Evolutionary conservation across 202 grass and related monocot genomes (phyloP), one percentile per base, ranked within the genome.

Genomic region (Tripidium arundinaceum): DNA sequence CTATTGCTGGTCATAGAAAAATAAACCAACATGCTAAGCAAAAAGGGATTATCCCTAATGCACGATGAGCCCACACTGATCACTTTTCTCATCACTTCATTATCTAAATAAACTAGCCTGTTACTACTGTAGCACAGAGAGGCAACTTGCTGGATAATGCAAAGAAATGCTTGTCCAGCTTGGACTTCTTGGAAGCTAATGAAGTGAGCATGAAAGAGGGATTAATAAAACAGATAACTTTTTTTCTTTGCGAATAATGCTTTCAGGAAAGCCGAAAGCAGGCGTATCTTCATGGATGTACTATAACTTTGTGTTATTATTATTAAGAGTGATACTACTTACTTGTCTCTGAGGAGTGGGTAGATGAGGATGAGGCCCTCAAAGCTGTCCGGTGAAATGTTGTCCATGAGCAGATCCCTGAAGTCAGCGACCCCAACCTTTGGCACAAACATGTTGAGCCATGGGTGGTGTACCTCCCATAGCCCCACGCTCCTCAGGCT

Each of bases 391-490:
- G 85, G 77, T 68, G 91, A 89, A 36, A 94, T 79, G 49, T 81
- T 87, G 40, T 87, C 86, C 94, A 94, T 90, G 28, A 98, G 79
- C 72, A 94, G 67, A 70, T 94, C 72, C 75, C 75, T 92, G 67
- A 98, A 85, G 66, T 86, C 69, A 31, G 16, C 77, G 50, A 98
- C 90, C 62, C 92, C 89, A 38, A 82, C 79, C 85, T 90, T 98
- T 49, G 94, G 94, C 54, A 98, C 91, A 85, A 94, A 98, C 94
- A 98, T 94, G 82, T 98, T 98, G 38, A 98, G 89, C 94, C 94
- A 98, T 68, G 94, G 94, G 80, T 98, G 94, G 63, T 91, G 91
- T 26, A 98, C 89, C 74, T 98, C 94, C 94, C 94, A 98, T 16
- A 98, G 70, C 25, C 94, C 91, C 8, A 72, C 83, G 41, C 81